Percentiles rank a stretch among this genome's conserved stretches.
phyloP scores from a whole-genome alignment of 345 rosid genomes.

The Euclidium syriacum region DNA sequence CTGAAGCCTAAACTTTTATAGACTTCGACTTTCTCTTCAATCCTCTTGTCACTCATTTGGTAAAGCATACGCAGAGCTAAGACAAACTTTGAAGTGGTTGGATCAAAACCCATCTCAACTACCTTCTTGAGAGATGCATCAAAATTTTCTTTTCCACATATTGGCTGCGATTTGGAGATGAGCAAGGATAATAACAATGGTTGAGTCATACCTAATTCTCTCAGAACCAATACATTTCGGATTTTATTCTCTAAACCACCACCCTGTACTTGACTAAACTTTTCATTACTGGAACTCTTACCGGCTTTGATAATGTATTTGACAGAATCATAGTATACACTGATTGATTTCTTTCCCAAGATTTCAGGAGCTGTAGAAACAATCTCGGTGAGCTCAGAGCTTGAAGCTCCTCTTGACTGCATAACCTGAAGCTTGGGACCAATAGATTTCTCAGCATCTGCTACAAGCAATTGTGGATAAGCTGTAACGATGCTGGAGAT shows the following conservation, averaged over 20 bases:
- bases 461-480: slow-evolving; percentile 8
- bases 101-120: too few relatives aligned
- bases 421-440: slow-evolving; percentile 26
- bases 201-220: too few relatives aligned
- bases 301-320: neutral
- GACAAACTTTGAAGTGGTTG: too few relatives aligned
- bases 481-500: neutral
- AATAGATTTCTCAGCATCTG: slow-evolving; percentile 2
- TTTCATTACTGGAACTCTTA: neutral
- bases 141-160: neutral
- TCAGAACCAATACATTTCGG: neutral
- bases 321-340: slow-evolving; percentile 12
- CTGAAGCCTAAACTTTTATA: slow-evolving; percentile 24
- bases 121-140: too few relatives aligned
- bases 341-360: neutral
- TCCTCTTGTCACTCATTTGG: too few relatives aligned
- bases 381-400: neutral
- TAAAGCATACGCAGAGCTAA: too few relatives aligned
- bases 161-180: neutral
- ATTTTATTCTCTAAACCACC: neutral
- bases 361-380: neutral
- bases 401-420: slow-evolving; percentile 21
- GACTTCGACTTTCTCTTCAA: neutral
- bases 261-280: neutral
- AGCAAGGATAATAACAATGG: neutral